Evolutionary conservation across 306 rosid species (phyloP).

Genomic region (Malus sylvestris): DNA sequence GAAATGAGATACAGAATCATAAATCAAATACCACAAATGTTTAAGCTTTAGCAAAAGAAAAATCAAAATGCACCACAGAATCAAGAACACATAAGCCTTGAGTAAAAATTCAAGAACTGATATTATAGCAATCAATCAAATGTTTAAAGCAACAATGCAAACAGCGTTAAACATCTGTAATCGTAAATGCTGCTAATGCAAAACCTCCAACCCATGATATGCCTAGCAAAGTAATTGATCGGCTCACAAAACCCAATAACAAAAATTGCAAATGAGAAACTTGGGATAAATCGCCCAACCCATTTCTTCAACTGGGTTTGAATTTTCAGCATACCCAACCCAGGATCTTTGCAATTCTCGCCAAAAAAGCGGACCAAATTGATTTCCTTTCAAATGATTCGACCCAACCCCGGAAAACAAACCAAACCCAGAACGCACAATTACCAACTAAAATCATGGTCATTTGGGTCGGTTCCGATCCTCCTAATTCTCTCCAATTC

Average conservation of each 20-base stretch:
- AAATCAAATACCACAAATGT: not conserved
- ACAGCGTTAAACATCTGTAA: not conserved
- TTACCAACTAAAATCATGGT: not conserved
- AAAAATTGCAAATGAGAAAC: not conserved
- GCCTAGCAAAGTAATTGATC: not conserved
- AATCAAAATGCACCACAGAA: not conserved
- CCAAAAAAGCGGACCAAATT: not conserved
- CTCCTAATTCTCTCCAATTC: not conserved
- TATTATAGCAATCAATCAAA: not conserved
- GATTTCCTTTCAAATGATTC: not conserved
- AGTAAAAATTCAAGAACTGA: not conserved
- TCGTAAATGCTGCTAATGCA: not conserved
- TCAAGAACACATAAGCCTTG: not conserved
- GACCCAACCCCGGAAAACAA: not conserved
- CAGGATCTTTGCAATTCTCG: not conserved
- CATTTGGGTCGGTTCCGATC: conserved; percentile 12
- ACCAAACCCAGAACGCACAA: not conserved
- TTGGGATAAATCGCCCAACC: not conserved
- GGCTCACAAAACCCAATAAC: not conserved
- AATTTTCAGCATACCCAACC: not conserved
- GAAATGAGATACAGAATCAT: not conserved
- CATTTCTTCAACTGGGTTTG: not conserved
- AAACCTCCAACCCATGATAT: not conserved
- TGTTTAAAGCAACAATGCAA: not conserved
- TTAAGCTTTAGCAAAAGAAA: not conserved